Percentiles rank a stretch among this genome's conserved stretches.
phyloP scores from a whole-genome alignment of 2,329 filamentous ascomycete genomes.

The Fusarium falciforme region DNA sequence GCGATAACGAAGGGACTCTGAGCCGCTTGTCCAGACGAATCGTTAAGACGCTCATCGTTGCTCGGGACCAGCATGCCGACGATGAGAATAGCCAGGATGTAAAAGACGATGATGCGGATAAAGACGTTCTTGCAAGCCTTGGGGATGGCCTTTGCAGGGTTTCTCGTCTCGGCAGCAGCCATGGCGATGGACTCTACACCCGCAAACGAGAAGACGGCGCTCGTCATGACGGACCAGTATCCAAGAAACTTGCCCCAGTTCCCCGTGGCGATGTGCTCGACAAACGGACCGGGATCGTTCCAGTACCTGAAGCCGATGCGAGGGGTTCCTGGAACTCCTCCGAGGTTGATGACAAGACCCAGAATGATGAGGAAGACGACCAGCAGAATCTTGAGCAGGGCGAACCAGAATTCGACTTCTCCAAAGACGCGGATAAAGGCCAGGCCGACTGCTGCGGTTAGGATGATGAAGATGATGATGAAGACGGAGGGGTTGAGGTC shows the following conservation, averaged over 20 bases:
- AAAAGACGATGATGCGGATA: slow-evolving; percentile 68
- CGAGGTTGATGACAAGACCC: slow-evolving; percentile 52
- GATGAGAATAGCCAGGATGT: slow-evolving; percentile 76
- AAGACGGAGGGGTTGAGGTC: slow-evolving; percentile 44
- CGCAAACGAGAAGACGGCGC: slow-evolving; percentile 76
- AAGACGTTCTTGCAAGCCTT: slow-evolving; percentile 68
- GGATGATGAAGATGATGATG: slow-evolving; percentile 41
- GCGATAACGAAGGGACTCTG: slow-evolving; percentile 76
- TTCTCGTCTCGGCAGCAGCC: slow-evolving; percentile 68
- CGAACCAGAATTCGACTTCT: slow-evolving; percentile 64
- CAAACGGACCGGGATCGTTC: slow-evolving; percentile 73
- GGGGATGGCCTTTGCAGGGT: slow-evolving; percentile 65
- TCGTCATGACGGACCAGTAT: slow-evolving; percentile 70
- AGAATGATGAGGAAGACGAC: slow-evolving; percentile 64
- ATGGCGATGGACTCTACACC: slow-evolving; percentile 74
- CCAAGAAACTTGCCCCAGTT: slow-evolving; percentile 74
- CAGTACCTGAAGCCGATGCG: slow-evolving; percentile 42
- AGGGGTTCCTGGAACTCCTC: slow-evolving; percentile 36
- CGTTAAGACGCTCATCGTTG: slow-evolving; percentile 63
- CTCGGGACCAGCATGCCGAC: slow-evolving; percentile 75
- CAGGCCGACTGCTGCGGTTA: slow-evolving; percentile 40
- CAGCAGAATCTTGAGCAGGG: slow-evolving; percentile 61
- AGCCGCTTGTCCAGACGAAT: slow-evolving; percentile 57
- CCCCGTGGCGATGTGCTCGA: slow-evolving; percentile 70
- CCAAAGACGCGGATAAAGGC: slow-evolving; percentile 64